Base-by-base conservation (phyloP, 192 early-diverging fungal species). In the Coemansia sp. region DNA sequence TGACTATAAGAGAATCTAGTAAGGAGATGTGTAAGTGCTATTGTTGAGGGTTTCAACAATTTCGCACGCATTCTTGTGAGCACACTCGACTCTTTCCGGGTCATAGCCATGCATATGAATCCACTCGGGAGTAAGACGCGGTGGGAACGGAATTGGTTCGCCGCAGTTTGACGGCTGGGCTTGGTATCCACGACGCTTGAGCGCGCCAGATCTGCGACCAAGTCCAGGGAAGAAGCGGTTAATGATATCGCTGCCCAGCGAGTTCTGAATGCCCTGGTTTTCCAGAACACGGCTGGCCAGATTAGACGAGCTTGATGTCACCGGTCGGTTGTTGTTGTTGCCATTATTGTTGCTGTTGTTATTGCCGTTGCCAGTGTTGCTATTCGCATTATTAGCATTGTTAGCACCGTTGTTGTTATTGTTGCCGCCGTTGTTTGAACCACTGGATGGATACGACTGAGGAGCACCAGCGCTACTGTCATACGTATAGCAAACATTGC, bases 1-100 rank as follows among this genome's bases (percentile, higher is more conserved):
- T 53, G 51, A 14, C 21, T 53, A 25, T 26, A 59, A 50, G 7
- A 44, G 20, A 40, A 49, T 66, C 71, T 78, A 81, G 56, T 81
- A 81, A 3, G 78, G 78, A n/a, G 78, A 81, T 37, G 51, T 55
- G 58, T 81, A 81, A 5, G 71, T 75, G 55, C 68, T 71, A 68
- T 81, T 81, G 78, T 81, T 81, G 31, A 81, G 78, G 11, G 71
- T 23, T 62, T 74, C 72, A 46, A 81, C 52, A 36, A 81, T 64
- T 38, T 74, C 64, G 62, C 71, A 74, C 36, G 72, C 72, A 34
- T 81, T 57, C 23, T 50, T 71, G 59, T 81, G 72, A 59, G 74
- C 69, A 26, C 34, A 38, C 47, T 71, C 68, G 37, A 81, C 78
- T 17, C 71, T 57, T 6, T 71, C 72, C 0, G 71, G 53, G 48